These are phyloP conservation scores for Avena atlantica DNA, from an alignment of 176 grass and related monocot genomes.

Conservation along the genomic window DNA sequence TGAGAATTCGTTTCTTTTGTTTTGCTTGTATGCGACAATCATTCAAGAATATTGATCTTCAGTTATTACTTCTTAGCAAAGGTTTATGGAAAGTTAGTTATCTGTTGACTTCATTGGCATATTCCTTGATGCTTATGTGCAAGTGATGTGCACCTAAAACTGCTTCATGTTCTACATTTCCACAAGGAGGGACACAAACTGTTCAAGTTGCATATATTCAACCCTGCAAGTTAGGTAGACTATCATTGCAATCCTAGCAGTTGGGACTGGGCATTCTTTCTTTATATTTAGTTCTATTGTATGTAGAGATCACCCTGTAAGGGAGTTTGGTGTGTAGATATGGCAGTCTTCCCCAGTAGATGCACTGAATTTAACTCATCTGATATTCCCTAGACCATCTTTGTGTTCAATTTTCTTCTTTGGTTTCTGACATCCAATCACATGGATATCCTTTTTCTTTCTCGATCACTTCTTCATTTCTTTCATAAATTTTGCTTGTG, in stretches of 20 bases:
- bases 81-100: background rate
- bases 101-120: conserved; percentile 13
- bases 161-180: background rate
- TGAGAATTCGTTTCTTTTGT: background rate
- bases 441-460: background rate
- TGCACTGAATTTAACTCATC: background rate
- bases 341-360: background rate
- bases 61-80: background rate
- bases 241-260: background rate
- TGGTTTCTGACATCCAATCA: conserved; percentile 5
- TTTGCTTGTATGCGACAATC: background rate
- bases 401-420: background rate
- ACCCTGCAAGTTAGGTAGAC: background rate
- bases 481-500: conserved; percentile 7
- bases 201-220: background rate
- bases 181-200: background rate
- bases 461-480: background rate
- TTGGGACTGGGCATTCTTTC: conserved; percentile 11
- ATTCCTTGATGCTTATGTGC: background rate
- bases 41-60: conserved; percentile 4
- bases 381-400: background rate
- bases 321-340: background rate
- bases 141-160: background rate
- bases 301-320: background rate
- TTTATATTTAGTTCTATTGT: conserved; percentile 37